phyloP scores from a whole-genome alignment of 768 basidiomycete species.

The Suillus fuscotomentosus region DNA sequence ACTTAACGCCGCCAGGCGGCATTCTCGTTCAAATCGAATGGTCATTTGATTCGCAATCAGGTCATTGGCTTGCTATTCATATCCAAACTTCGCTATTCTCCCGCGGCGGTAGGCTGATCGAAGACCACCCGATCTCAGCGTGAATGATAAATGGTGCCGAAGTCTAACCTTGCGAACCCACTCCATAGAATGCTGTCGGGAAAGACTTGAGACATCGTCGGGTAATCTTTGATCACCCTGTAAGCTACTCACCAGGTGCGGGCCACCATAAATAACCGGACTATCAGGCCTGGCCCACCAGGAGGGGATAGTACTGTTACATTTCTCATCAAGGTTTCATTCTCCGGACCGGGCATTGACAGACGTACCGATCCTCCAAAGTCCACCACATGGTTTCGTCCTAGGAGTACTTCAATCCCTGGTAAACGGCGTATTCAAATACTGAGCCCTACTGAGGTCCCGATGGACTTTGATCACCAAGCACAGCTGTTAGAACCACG shows the following conservation, averaged over 20 bases:
- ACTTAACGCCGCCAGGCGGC: not conserved
- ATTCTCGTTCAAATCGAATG: not conserved
- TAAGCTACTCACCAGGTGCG: constrained; percentile 2
- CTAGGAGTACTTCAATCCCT: not conserved
- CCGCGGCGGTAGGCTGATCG: constrained; percentile 33
- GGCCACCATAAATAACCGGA: constrained; percentile 20
- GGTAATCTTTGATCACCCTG: not conserved
- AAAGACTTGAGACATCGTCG: not conserved
- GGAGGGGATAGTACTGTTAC: not conserved
- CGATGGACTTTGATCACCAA: not conserved
- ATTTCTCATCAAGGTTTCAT: not conserved
- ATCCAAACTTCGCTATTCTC: constrained; percentile 13
- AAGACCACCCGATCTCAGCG: constrained; percentile 20
- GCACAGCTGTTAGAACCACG: not conserved
- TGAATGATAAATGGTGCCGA: constrained; percentile 6
- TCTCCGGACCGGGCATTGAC: not conserved
- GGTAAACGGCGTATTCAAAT: not conserved
- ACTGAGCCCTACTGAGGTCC: too few species aligned
- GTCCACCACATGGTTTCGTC: not conserved
- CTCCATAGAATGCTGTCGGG: not conserved
- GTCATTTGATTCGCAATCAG: not conserved
- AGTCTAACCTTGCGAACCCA: constrained; percentile 2
- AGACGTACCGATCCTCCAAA: not conserved
- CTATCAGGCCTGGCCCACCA: constrained; percentile 13
- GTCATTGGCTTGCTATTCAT: constrained; percentile 8